Conservation (phyloP, 768 basidiomycete species). For the Lactarius tabidus region DNA sequence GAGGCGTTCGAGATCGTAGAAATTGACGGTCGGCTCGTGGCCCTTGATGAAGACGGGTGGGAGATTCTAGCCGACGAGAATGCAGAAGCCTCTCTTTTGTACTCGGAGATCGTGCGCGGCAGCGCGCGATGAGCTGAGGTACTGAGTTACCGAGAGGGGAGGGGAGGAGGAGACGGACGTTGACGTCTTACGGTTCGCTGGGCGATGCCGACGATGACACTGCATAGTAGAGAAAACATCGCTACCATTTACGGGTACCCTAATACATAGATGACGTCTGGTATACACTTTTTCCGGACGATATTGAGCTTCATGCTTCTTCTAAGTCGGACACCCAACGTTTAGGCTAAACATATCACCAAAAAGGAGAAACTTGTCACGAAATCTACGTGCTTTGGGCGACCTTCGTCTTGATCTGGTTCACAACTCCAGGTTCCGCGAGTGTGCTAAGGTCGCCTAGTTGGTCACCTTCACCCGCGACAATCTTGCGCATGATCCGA, state of each 20-base stretch:
- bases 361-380: neutral
- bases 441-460: slow-evolving; percentile 93
- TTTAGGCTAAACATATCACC: neutral
- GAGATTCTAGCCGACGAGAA: slow-evolving; percentile 19
- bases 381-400: slow-evolving; percentile 31
- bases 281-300: slow-evolving; percentile 1
- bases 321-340: neutral
- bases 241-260: slow-evolving; percentile 18
- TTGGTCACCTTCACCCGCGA: slow-evolving; percentile 90
- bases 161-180: neutral
- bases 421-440: slow-evolving; percentile 84
- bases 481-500: slow-evolving; percentile 94
- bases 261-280: slow-evolving; percentile 17
- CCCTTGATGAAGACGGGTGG: slow-evolving; percentile 22
- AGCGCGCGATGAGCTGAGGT: neutral
- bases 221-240: slow-evolving; percentile 15
- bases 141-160: neutral
- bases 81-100: neutral
- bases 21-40: slow-evolving; percentile 16
- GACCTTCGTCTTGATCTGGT: slow-evolving; percentile 78
- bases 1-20: slow-evolving; percentile 20
- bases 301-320: neutral
- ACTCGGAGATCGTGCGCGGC: slow-evolving; percentile 22
- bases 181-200: slow-evolving; percentile 6
- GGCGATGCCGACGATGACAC: slow-evolving; percentile 19